Base-by-base conservation (phyloP, 2,329 filamentous ascomycete species). In the Aspergillus glaucus region DNA sequence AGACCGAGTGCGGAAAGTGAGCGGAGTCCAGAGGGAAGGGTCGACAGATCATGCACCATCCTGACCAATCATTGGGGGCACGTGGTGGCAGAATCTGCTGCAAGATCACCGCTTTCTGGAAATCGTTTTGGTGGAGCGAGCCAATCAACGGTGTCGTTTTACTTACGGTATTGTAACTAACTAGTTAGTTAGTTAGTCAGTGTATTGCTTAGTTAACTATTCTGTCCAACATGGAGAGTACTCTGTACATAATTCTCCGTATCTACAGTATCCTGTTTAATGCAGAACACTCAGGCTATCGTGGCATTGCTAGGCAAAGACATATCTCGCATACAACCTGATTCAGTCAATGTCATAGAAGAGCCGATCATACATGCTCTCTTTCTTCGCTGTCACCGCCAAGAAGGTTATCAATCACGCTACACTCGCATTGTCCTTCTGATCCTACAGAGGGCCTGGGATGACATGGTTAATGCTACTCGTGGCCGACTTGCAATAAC, bases 11-110 rank as follows among this genome's bases (percentile, higher is more conserved):
- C 43, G 28, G 43, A 34, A 45, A 17, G 54, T 21, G 43, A 28
- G 37, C 37, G 37, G 15, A 19, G 26, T 30, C 26, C 9, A 12
- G 26, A 28, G 26, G 26, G 26, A 30, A 30, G 26, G 10, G 26
- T 30, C 26, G 37, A 40, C 37, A 40, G 41, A 43, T 37, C 43
- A 26, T 37, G n/a, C 28, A 34, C 10, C 6, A 28, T 34, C 43
- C 43, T 46, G 24, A 5, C 45, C 45, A 46, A 46, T 46, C 34
- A 46, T 9, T 12, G n/a, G 34, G 37, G 17, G 45, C 45, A 46
- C 45, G 45, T 46, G 45, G 45, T 22, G 45, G 45, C 45, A 46
- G 45, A 46, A 46, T 41, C 10, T 19, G 10, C 32, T 44, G 43
- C 21, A n/a, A 8, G 24, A 21, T 40, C 24, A 43, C 41, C 41